A percentile compares a stretch with the other conserved stretches of the same genome.
These are phyloP conservation scores for Nosema muscidifuracis DNA, from an alignment of 371 early-diverging fungal species.

Conservation along the genomic window DNA sequence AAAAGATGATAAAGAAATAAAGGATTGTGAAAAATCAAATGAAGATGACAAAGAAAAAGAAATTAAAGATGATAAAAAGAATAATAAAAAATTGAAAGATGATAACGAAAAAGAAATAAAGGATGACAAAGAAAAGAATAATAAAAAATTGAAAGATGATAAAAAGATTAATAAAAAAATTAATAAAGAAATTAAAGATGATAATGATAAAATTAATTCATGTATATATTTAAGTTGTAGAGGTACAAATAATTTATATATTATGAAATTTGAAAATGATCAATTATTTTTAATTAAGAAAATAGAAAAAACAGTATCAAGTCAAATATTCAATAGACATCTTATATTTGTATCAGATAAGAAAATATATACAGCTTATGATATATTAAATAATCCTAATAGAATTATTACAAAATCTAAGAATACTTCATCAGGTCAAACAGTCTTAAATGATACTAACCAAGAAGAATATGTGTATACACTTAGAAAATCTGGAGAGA, in stretches of 20 bases:
- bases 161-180: neutral
- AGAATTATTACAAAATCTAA: no score
- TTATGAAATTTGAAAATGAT: conserved; percentile 26
- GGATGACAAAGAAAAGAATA: neutral
- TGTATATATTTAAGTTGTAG: conserved; percentile 3
- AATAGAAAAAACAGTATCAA: conserved; percentile 3
- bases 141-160: no score
- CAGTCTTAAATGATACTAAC: neutral
- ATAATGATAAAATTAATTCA: neutral
- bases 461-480: conserved; percentile 37
- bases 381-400: neutral
- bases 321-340: conserved; percentile 23
- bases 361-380: conserved; percentile 20
- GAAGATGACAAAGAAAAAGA: neutral
- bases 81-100: neutral
- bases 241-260: conserved; percentile 35
- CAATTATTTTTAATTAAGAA: neutral
- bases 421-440: neutral
- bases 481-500: neutral
- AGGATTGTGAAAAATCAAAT: neutral
- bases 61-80: neutral
- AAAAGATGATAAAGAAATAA: conserved; percentile 8
- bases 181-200: neutral
- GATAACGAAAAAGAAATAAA: neutral
- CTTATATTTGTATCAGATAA: conserved; percentile 25